phyloP scores from a whole-genome alignment of 1,284 basidiomycete species.

The Fistulinella staudtii region DNA sequence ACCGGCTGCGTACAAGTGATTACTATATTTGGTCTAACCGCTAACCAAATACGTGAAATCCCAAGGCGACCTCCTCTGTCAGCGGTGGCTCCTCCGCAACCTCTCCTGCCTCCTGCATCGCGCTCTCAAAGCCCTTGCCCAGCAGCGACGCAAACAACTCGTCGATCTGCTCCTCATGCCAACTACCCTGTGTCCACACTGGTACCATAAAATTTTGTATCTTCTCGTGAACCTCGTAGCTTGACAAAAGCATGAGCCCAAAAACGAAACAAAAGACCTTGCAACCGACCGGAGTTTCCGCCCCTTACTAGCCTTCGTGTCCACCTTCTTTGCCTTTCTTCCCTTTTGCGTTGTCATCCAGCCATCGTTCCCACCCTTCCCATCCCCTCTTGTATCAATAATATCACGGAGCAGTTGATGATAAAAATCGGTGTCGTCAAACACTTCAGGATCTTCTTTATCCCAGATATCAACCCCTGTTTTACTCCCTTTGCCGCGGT shows the following conservation, averaged over 20 bases:
- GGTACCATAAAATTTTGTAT: conserved; percentile 94
- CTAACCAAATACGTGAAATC: conserved; percentile 60
- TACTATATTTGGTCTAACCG: conserved; percentile 29
- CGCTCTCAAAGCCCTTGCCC: conserved; percentile 58
- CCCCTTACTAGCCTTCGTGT: conserved; percentile 93
- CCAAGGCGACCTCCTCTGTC: conserved; percentile 32
- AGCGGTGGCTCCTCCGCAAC: conserved; percentile 19
- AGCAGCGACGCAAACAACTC: conserved; percentile 86
- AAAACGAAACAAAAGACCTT: not conserved
- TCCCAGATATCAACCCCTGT: conserved; percentile 36
- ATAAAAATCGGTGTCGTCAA: conserved; percentile 91
- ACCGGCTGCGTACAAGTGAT: conserved; percentile 11
- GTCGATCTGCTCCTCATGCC: conserved; percentile 93
- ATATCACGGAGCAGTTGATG: conserved; percentile 85
- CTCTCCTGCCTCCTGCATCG: conserved; percentile 22
- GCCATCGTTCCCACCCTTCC: conserved; percentile 45
- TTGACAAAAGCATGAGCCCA: conserved; percentile 31
- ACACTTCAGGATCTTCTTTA: conserved; percentile 52
- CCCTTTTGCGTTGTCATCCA: conserved; percentile 67
- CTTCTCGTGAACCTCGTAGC: conserved; percentile 92
- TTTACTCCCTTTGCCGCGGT: conserved; percentile 44
- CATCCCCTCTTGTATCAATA: conserved; percentile 64
- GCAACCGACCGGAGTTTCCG: conserved; percentile 68
- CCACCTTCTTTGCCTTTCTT: conserved; percentile 77
- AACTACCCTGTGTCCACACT: conserved; percentile 59